Evolutionary conservation across 305 asterid genomes (phyloP), one percentile per base, ranked within the genome.

Genomic region (Solanum hybrid): DNA sequence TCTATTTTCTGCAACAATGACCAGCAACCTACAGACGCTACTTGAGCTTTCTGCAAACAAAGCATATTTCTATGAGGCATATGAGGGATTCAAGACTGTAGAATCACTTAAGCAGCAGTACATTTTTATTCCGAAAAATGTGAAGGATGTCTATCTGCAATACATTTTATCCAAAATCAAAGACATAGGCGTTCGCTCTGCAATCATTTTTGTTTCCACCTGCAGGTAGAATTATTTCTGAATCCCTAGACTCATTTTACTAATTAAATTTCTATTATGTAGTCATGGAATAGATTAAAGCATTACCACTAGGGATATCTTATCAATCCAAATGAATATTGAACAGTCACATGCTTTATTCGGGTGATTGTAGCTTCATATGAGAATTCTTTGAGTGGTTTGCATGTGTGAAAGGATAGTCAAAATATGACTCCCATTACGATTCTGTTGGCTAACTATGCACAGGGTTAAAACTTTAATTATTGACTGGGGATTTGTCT

Each of bases 1-100:
- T 89, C 94, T 97, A 32, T 97, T 97, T 92, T 93, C 99, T 75
- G 99, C 99, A 56, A 97, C 99, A 87, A 96, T 96, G 98, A 97
- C 98, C 10, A 91, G 94, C 90, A 93, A 96, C 90, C 92, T 97
- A 89, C 93, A 96, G 90, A 89, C 97, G 2, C 91, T 96, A 24
- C 96, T 96, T 77, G 98, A 97, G 90, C 91, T 97, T 86, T 97
- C 99, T 4, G 98, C 94, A 90, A 97, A 97, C 89, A 96, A 94
- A 92, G 98, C 99, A 29, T 97, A 92, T 91, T 95, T 95, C 90
- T 96, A 96, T 87, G 97, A 93, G 60, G 96, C 98, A 84, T 96
- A 96, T 78, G 97, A 96, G 92, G 99, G 97, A 34, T 95, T 93
- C 90, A 93, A 95, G 93, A 96, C 98, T 4, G 99, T 96, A 24